A percentile compares a stretch with the other conserved stretches of the same genome.
Conservation (phyloP, 805 yeast species). For the Yarrowia sp. region DNA sequence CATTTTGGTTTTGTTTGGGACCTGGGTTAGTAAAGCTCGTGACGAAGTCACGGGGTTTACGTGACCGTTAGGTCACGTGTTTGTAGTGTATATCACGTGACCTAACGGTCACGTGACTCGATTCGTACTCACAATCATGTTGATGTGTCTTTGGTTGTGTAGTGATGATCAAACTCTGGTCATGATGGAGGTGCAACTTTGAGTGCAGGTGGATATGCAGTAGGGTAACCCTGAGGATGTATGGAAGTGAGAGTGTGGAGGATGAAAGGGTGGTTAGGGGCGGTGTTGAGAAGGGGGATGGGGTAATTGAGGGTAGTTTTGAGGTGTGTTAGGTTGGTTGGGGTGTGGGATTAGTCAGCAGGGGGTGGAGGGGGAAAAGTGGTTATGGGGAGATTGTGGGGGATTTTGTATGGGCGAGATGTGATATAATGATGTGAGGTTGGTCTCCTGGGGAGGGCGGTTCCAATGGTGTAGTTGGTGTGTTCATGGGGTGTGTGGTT, state of each 20-base stretch:
- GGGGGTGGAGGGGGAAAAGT: too few species aligned
- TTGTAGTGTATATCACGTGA: too few species aligned
- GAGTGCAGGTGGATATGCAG: conserved; percentile 17
- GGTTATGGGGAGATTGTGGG: too few species aligned
- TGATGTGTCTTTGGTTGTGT: not conserved
- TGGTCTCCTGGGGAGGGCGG: too few species aligned
- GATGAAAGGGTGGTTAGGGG: not conserved
- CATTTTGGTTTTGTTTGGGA: conserved; percentile 48
- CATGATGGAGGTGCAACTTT: conserved; percentile 16
- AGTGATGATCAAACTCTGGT: not conserved
- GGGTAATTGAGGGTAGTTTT: too few species aligned
- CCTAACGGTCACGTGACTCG: not conserved
- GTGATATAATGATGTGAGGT: too few species aligned
- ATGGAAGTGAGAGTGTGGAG: not conserved
- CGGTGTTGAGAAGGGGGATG: not conserved
- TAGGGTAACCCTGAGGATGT: conserved; percentile 9
- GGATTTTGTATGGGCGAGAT: too few species aligned
- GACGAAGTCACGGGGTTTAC: too few species aligned
- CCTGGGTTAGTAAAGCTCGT: conserved; percentile 25
- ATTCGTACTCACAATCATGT: conserved; percentile 17
- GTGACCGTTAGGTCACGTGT: not conserved
- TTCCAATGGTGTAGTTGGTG: too few species aligned
- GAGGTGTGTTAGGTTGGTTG: too few species aligned
- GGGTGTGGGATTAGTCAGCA: too few species aligned
- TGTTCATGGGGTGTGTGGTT: too few species aligned